Percentiles rank a stretch among this genome's conserved stretches.
Conservation (phyloP, 257 asterid genomes). For the Capsicum rhomboideum region DNA sequence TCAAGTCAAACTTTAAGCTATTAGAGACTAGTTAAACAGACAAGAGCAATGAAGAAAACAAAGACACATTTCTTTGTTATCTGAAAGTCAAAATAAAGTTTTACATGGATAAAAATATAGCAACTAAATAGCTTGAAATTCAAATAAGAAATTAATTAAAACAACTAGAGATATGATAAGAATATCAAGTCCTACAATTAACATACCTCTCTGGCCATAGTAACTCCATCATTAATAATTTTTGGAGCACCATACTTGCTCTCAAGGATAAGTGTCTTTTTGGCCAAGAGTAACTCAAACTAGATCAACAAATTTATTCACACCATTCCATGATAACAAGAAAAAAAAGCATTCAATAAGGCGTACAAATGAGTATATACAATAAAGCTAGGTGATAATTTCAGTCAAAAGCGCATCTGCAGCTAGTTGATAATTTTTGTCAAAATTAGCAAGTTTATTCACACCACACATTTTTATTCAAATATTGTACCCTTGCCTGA, state of each 20-base stretch:
- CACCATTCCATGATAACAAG: constrained; percentile 50
- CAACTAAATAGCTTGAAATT: background rate
- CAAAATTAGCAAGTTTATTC: too few species aligned
- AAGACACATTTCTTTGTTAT: background rate
- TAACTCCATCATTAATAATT: too few species aligned
- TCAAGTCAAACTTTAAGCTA: background rate
- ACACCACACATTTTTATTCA: too few species aligned
- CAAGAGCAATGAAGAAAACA: background rate
- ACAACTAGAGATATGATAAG: background rate
- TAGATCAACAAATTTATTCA: constrained; percentile 81
- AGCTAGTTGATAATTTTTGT: constrained; percentile 70
- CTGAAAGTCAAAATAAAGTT: background rate
- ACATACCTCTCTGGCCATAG: constrained; percentile 80
- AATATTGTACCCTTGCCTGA: too few species aligned
- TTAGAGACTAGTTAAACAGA: background rate
- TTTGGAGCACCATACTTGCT: constrained; percentile 96
- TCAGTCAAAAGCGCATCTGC: constrained; percentile 31
- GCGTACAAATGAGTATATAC: background rate
- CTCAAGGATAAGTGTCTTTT: constrained; percentile 85
- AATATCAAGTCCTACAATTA: background rate
- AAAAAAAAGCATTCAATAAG: background rate
- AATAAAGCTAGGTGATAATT: background rate
- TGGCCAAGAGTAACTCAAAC: constrained; percentile 97
- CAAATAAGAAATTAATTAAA: background rate
- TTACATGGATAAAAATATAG: background rate